Evolutionary conservation across 331 rosid genomes (phyloP).

Genomic region (Acacia concinna): DNA sequence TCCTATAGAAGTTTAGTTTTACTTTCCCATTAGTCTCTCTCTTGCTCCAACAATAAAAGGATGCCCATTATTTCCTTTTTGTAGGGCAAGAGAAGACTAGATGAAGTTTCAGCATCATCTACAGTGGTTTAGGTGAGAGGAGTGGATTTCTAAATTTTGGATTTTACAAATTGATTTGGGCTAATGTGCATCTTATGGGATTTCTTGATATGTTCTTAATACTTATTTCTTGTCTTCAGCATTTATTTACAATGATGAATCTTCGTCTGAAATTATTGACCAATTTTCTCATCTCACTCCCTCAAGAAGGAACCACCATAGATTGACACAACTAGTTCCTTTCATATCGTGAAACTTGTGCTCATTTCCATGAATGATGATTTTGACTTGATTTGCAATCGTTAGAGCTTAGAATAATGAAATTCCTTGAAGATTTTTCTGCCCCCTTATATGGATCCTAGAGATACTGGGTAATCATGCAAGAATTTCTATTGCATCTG

Average conservation of each 20-base stretch:
- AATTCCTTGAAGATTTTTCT: neutral
- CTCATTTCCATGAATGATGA: neutral
- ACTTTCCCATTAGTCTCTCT: slow-evolving; percentile 21
- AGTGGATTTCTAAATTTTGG: slow-evolving; percentile 11
- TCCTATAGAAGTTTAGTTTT: neutral
- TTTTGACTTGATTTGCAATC: neutral
- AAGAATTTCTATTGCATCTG: neutral
- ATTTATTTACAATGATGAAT: neutral
- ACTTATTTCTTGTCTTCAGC: slow-evolving; percentile 1
- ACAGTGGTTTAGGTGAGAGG: slow-evolving; percentile 36
- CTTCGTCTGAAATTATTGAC: neutral
- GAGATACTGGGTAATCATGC: slow-evolving; percentile 17
- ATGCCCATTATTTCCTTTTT: slow-evolving; percentile 43
- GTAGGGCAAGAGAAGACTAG: slow-evolving; percentile 67
- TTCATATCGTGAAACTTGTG: slow-evolving; percentile 3
- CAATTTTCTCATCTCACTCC: neutral
- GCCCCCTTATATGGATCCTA: neutral
- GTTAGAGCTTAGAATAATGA: slow-evolving; percentile 6
- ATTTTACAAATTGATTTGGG: neutral
- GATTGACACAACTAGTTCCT: slow-evolving; percentile 20
- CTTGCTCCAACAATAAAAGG: slow-evolving; percentile 43
- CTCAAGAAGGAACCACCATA: neutral
- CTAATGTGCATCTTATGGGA: slow-evolving; percentile 17
- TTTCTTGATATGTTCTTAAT: slow-evolving; percentile 11
- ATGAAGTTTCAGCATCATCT: slow-evolving; percentile 54